Evolutionary conservation across 257 asterid species (phyloP).

Genomic region (Fraxinus pennsylvanica): DNA sequence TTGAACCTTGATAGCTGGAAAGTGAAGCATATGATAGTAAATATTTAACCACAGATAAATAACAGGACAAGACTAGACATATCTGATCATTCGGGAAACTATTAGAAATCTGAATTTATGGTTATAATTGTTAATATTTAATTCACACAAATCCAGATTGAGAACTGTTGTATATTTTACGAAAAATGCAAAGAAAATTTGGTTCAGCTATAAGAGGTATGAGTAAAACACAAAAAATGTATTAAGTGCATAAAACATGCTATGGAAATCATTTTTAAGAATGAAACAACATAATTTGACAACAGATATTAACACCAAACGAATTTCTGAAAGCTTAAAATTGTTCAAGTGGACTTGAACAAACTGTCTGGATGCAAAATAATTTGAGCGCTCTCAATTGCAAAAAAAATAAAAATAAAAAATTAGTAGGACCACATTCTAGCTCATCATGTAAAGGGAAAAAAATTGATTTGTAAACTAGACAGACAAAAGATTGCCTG

Average conservation of each 20-base stretch:
- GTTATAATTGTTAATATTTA: background rate
- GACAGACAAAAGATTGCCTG: background rate
- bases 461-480: background rate
- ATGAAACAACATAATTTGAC: conserved; percentile 10
- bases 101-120: conserved; percentile 2
- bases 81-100: conserved; percentile 35
- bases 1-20: conserved; percentile 65
- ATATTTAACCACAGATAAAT: background rate
- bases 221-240: conserved; percentile 2
- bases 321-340: conserved; percentile 1
- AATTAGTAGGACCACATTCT: background rate
- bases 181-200: conserved; percentile 10
- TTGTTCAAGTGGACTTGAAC: background rate
- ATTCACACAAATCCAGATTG: background rate
- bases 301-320: conserved; percentile 15
- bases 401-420: background rate
- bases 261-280: background rate
- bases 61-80: conserved; percentile 24
- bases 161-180: background rate
- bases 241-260: background rate
- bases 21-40: conserved; percentile 19
- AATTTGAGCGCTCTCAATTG: conserved; percentile 11
- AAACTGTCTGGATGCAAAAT: background rate
- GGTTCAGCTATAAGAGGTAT: conserved; percentile 15
- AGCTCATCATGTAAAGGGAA: conserved; percentile 11